Base-by-base conservation (phyloP, 2,329 filamentous ascomycete species). In the Dothideomycetes sp. region DNA sequence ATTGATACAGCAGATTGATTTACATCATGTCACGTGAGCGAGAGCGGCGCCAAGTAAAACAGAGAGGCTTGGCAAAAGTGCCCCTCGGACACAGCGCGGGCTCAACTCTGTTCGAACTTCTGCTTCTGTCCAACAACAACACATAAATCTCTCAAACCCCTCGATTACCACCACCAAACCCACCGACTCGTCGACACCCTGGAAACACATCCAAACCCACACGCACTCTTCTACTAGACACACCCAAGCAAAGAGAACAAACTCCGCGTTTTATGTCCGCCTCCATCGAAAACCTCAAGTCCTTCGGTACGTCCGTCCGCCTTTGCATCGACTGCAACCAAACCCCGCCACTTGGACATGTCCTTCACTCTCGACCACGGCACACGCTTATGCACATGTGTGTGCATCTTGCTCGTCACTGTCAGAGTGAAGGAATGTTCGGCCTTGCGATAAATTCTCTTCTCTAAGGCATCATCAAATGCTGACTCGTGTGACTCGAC, bases 261-360 rank as follows among this genome's bases (percentile, higher is more conserved):
- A 33, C 33, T 41, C 46, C 43, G 45, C 49, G 46, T 51, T 88
- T 87, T 89, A 91, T 93, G 85, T 91, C 85, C 80, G 50, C 47
- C 41, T 39, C 47, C 43, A 91, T 91, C 84, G 84, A 91, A 87
- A 93, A 93, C 78, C 83, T 93, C 72, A 91, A 91, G 80, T 80
- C 82, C 76, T 86, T 86, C 80, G 85, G 85, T 91, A 73, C 63
- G 84, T 74, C 27, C 33, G 46, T 55, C 49, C 51, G 44, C 36
- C 43, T 30, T 48, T 42, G 37, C 44, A 43, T 45, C 32, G 24
- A 29, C 30, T 37, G 23, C 29, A 24, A 30, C 40, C 28, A 29
- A 31, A 41, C 29, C 30, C 24, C 24, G 12, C 22, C 18, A 11
- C 25, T 33, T 30, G 16, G 11, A 25, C 19, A 22, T 39, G 17